A percentile compares a stretch with the other conserved stretches of the same genome.
phyloP scores from a whole-genome alignment of 345 rosid species.

The Salix brachista region DNA sequence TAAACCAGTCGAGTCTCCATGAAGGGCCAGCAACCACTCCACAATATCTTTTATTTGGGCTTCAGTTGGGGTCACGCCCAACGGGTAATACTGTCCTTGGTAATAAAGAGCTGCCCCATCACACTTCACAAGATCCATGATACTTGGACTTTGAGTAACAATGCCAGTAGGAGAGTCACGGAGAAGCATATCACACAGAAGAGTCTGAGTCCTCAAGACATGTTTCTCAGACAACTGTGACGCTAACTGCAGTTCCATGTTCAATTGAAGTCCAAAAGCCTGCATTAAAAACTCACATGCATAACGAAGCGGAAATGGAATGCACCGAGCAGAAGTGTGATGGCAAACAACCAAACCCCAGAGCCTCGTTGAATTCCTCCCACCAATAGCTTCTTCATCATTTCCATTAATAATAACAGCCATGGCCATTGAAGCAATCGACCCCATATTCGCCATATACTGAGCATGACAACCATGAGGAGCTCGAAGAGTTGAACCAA shows the following conservation, averaged over 20 bases:
- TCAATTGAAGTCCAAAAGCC: slow-evolving; percentile 91
- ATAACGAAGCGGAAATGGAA: slow-evolving; percentile 88
- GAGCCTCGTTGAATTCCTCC: slow-evolving; percentile 68
- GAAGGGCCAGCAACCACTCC: slow-evolving; percentile 79
- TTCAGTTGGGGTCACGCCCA: slow-evolving; percentile 85
- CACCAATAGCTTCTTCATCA: slow-evolving; percentile 67
- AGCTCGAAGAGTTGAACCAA: slow-evolving; percentile 95
- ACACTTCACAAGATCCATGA: slow-evolving; percentile 93
- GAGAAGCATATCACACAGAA: slow-evolving; percentile 95
- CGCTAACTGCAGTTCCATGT: slow-evolving; percentile 96
- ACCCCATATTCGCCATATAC: slow-evolving; percentile 96
- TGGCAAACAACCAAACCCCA: slow-evolving; percentile 99
- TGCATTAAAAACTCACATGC: slow-evolving; percentile 99
- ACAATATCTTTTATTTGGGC: slow-evolving; percentile 77
- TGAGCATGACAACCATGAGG: slow-evolving; percentile 97
- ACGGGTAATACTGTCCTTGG: slow-evolving; percentile 63
- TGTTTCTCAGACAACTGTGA: slow-evolving; percentile 83
- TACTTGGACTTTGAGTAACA: slow-evolving; percentile 91
- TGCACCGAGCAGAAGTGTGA: slow-evolving; percentile 85
- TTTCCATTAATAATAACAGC: slow-evolving; percentile 86
- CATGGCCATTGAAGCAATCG: slow-evolving; percentile 82
- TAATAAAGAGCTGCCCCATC: slow-evolving; percentile 93
- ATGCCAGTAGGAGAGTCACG: slow-evolving; percentile 94
- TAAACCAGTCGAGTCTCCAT: slow-evolving; percentile 90
- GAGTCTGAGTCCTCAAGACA: slow-evolving; percentile 86